Evolutionary conservation across 2,329 filamentous ascomycete genomes (phyloP).

Genomic region (Whalleya microplaca): DNA sequence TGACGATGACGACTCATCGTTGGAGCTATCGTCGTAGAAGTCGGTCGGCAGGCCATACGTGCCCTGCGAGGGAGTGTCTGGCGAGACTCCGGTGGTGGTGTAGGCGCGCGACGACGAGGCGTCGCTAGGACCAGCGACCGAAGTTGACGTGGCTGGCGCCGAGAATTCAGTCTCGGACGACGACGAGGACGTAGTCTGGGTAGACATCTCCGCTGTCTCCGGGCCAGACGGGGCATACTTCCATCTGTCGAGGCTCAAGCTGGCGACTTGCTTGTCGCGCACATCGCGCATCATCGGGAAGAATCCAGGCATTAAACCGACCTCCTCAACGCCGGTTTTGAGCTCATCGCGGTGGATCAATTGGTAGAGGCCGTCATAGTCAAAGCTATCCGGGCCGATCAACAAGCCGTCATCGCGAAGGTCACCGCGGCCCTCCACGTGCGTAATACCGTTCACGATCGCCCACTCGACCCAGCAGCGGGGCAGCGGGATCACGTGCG

Average conservation of each 20-base stretch:
- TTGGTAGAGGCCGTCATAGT: constrained; percentile 15
- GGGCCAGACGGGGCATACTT: too few relatives aligned
- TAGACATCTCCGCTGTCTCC: too few relatives aligned
- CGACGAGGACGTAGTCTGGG: too few relatives aligned
- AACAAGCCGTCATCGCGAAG: constrained; percentile 7
- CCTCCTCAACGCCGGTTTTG: constrained; percentile 9
- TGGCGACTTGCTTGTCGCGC: background rate
- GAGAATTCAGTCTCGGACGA: too few relatives aligned
- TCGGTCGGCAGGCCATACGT: background rate
- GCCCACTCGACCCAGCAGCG: constrained; percentile 22
- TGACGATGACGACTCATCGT: background rate
- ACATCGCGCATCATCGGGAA: constrained; percentile 6
- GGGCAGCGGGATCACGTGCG: constrained; percentile 21
- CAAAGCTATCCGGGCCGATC: constrained; percentile 17
- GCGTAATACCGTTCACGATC: constrained; percentile 4
- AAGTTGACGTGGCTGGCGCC: too few relatives aligned
- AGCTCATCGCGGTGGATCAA: constrained; percentile 8
- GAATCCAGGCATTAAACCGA: constrained; percentile 10
- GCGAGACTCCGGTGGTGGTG: too few relatives aligned
- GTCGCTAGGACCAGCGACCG: too few relatives aligned
- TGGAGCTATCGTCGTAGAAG: background rate
- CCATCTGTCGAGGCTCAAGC: constrained; percentile 3
- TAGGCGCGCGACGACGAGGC: too few relatives aligned
- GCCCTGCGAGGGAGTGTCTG: background rate
- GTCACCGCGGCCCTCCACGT: constrained; percentile 16